phyloP scores from a whole-genome alignment of 805 yeast genomes.

The Ogataea polymorpha region DNA sequence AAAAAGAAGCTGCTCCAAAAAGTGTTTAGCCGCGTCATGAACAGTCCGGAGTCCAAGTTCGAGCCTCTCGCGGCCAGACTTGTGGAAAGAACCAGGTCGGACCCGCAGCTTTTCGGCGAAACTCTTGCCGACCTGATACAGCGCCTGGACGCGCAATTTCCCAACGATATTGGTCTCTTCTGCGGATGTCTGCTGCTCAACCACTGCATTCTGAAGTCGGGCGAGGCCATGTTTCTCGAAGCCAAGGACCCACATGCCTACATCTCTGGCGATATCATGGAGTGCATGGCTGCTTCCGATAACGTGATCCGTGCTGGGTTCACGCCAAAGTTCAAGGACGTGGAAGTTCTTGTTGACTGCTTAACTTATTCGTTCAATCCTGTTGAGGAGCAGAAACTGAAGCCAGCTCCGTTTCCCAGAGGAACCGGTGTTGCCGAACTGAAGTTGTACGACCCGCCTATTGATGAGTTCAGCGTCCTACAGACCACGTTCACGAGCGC shows the following conservation, averaged over 20 bases:
- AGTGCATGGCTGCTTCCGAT: conserved; percentile 99
- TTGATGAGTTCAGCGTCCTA: conserved; percentile 92
- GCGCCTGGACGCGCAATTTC: conserved; percentile 83
- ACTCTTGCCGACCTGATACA: conserved; percentile 70
- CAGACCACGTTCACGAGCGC: conserved; percentile 64
- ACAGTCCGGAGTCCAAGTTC: conserved; percentile 61
- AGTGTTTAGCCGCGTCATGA: conserved; percentile 83
- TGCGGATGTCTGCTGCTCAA: conserved; percentile 93
- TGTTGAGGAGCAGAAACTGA: conserved; percentile 90
- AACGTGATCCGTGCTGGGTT: conserved; percentile 98
- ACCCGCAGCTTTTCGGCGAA: conserved; percentile 56
- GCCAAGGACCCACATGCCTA: conserved; percentile 99
- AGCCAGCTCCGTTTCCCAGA: conserved; percentile 54
- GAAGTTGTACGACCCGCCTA: conserved; percentile 88
- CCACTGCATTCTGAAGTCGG: conserved; percentile 76
- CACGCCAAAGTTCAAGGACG: conserved; percentile 99
- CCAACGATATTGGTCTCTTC: conserved; percentile 90
- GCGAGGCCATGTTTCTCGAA: conserved; percentile 94
- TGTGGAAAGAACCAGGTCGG: conserved; percentile 57
- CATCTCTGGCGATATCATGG: conserved; percentile 94
- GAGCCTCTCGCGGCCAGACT: conserved; percentile 56
- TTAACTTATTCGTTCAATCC: conserved; percentile 86
- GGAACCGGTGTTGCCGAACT: conserved; percentile 66
- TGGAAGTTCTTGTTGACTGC: conserved; percentile 81
- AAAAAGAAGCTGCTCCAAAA: conserved; percentile 69